Evolutionary conservation across 139 green algal genomes (phyloP), one percentile per base, ranked within the genome.

Genomic region (Pseudopediastrum boryanum): DNA sequence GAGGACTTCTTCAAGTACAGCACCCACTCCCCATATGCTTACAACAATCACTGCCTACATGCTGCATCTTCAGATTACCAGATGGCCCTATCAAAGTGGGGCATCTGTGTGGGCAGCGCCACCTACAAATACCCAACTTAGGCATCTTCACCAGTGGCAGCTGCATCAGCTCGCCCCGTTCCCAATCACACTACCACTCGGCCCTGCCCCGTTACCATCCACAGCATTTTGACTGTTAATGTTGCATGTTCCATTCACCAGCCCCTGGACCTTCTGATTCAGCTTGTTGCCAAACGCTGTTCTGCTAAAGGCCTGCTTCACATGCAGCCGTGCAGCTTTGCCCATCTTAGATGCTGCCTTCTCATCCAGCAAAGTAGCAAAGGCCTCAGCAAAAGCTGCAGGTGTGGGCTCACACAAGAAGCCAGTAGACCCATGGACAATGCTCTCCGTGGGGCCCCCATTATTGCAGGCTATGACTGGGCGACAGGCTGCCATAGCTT

Each of bases 401-500:
- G 70, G 46, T 1, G 66, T 79, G 0, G 92, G 88, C 38, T 92
- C 75, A 62, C 86, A 90, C 51, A 98, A 77, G 44, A 91, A 88
- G 43, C 94, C 94, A 2, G 88, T 94, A 23, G 73, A 12, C 44
- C 85, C 87, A 36, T 91, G 54, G 39, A 89, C 62, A 36, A 98
- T 86, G 48, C 80, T 96, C 82, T 98, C 94, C 25, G 70, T 75
- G 12, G 94, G 94, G 0, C 94, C 94, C 3, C 94, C 94, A 83
- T 87, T 97, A 83, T 89, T 89, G 72, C 87, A 95, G 1, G 95
- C 95, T 42, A 99, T 86, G 9, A 99, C 96, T 2, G 94, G 92
- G 10, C 87, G 78, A 0, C 81, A 82, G 2, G 90, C 83, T 6
- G 93, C 95, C 96, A 98, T 98, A 23, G 95, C 95, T 78, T 99